Base-by-base conservation (phyloP, 345 rosid species). In the Hevea brasiliensis region DNA sequence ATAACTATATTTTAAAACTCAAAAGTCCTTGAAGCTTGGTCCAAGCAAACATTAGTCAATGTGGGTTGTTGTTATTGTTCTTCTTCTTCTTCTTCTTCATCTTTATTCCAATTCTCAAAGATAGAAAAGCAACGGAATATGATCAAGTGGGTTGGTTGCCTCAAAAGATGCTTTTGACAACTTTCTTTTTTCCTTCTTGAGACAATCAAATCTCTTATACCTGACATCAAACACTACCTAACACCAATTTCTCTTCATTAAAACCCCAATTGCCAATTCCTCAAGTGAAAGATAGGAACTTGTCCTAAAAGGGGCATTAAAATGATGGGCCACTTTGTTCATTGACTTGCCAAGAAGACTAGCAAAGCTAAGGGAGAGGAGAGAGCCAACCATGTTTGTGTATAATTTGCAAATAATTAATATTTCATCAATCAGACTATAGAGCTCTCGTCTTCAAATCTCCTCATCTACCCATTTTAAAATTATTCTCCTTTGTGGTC, bases 41-140 rank as follows among this genome's bases (percentile, higher is more conserved):
- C 61, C 11, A 15, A 51, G 61, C 15, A 61, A 32, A 20, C 17
- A 53, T 61, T 45, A 37, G 76, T 54, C 74, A 75, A 78, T 77
- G 71, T 71, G 73, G 76, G 70, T 73, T 69, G 58, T 26, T 76
- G 59, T 65, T 27, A n/a, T 40, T 48, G 5, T 55, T 6, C 6
- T 54, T 6, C n/a, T 54, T 58, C 14, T 15, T 18, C 3, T 59
- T 14, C 11, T 35, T 61, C 14, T 7, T 60, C 14, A 40, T 68
- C 35, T 61, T 60, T 32, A 11, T 18, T 71, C 57, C 59, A 57
- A 21, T 41, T 14, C 15, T 12, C 4, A 35, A 15, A 14, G 40
- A 58, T 2, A 47, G 26, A 18, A 41, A 64, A n/a, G 53, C 17
- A 44, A 65, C 44, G 50, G 54, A 65, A 65, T 3, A 8, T 8